Evolutionary conservation across 1,139 yeast species (phyloP), one percentile per base, ranked within the genome.

Genomic region (Geotrichum australiense): DNA sequence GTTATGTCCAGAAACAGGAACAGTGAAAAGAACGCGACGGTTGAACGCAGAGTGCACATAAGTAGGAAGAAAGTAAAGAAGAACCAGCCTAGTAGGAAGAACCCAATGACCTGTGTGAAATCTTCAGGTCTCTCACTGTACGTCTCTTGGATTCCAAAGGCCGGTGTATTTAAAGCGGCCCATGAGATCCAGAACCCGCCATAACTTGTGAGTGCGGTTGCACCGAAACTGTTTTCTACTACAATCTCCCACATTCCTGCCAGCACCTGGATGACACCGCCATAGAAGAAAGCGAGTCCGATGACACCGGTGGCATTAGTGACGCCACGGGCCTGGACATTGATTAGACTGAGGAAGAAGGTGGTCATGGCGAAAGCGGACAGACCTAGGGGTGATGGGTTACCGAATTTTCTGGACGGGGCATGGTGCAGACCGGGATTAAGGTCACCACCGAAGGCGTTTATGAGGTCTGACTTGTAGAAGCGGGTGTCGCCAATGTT

Each of bases 111-210:
- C 47, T 69, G 67, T 18, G 61, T 58, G 19, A 77, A 58, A 39
- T 69, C 62, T 37, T 67, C 64, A 28, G 64, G 71, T n/a, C n/a
- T n/a, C 14, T 46, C 53, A 8, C 58, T 58, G 53, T 74, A 78
- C 11, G 91, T 78, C 3, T 68, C 66, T 16, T 61, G 65, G 49
- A 87, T 81, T 37, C 91, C 89, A 62, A 87, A 87, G 56, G 81
- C 71, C 27, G 80, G 77, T 43, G 80, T 76, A 49, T 75, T 69
- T 47, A 87, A 72, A 21, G 91, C 89, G 49, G 77, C 93, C 53
- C 64, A 74, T 33, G 89, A 70, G 61, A 84, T 70, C 96, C 96
- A 87, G 64, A 86, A 87, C 0, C 91, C 94, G 48, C 94, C 96
- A 58, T 58, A 87, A 5, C 93, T 80, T 16, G 80, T 65, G 45